Evolutionary conservation across 305 asterid genomes (phyloP).

Genomic region (Solanum aculeatissimum): DNA sequence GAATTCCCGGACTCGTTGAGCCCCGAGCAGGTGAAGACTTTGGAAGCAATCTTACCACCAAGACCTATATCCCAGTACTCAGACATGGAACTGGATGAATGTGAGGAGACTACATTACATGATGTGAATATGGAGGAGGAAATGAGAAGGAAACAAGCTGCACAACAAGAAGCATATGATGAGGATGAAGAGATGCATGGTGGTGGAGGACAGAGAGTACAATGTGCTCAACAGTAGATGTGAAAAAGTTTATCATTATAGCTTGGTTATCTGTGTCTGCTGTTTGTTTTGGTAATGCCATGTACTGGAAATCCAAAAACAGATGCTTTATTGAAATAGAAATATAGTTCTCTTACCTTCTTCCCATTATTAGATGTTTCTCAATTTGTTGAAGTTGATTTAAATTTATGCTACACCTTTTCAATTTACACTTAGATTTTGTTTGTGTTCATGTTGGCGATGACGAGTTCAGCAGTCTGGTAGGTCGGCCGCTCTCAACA

Average conservation of each 20-base stretch:
- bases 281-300: not conserved
- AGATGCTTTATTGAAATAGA: not conserved
- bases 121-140: conserved; percentile 62
- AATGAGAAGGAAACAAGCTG: conserved; percentile 47
- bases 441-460: too few relatives aligned
- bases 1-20: conserved; percentile 39
- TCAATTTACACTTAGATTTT: not conserved
- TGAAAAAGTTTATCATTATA: not conserved
- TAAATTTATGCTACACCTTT: not conserved
- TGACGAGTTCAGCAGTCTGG: too few relatives aligned
- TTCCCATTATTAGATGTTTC: not conserved
- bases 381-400: not conserved
- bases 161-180: conserved; percentile 35
- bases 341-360: not conserved
- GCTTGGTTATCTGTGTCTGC: not conserved
- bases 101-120: conserved; percentile 54
- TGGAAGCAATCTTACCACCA: conserved; percentile 30
- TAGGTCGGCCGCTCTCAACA: too few relatives aligned
- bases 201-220: conserved; percentile 49
- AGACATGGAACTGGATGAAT: conserved; percentile 47
- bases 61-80: conserved; percentile 18
- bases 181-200: conserved; percentile 47
- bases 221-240: conserved; percentile 55
- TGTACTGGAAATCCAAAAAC: not conserved
- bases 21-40: conserved; percentile 22